These are phyloP conservation scores for Sutorius eximius DNA, from an alignment of 1,284 basidiomycete species.

Conservation along the genomic window DNA sequence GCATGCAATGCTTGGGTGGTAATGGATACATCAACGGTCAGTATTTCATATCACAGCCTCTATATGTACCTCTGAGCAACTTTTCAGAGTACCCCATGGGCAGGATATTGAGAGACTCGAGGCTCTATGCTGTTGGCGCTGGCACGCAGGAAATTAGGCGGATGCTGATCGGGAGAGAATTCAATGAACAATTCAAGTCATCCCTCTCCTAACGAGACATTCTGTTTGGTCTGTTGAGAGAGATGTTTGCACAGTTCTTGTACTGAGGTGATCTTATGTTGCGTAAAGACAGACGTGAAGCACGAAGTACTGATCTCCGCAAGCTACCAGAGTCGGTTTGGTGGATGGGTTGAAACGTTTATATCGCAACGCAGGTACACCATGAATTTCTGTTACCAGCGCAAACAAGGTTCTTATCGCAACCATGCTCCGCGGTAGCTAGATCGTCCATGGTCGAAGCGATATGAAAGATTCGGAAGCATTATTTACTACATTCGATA, in stretches of 20 bases:
- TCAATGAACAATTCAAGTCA: conserved; percentile 69
- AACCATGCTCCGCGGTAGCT: background rate
- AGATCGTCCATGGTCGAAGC: background rate
- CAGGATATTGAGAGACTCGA: conserved; percentile 80
- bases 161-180: conserved; percentile 88
- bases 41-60: conserved; percentile 11
- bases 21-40: conserved; percentile 91
- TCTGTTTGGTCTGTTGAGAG: background rate
- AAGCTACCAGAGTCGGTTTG: background rate
- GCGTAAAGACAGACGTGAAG: background rate
- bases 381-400: no score
- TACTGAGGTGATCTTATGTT: background rate
- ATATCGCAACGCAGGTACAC: no score
- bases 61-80: background rate
- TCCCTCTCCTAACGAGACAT: conserved; percentile 10
- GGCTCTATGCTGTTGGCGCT: conserved; percentile 88
- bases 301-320: background rate
- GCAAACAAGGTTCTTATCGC: background rate
- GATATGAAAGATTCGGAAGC: background rate
- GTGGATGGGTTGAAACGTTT: no score
- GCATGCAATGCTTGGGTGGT: conserved; percentile 89
- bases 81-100: conserved; percentile 81
- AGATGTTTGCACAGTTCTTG: background rate
- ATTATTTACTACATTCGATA: background rate
- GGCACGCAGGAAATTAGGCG: conserved; percentile 90